phyloP scores from a whole-genome alignment of 2,329 filamentous ascomycete genomes.

The Lojkania enalia region DNA sequence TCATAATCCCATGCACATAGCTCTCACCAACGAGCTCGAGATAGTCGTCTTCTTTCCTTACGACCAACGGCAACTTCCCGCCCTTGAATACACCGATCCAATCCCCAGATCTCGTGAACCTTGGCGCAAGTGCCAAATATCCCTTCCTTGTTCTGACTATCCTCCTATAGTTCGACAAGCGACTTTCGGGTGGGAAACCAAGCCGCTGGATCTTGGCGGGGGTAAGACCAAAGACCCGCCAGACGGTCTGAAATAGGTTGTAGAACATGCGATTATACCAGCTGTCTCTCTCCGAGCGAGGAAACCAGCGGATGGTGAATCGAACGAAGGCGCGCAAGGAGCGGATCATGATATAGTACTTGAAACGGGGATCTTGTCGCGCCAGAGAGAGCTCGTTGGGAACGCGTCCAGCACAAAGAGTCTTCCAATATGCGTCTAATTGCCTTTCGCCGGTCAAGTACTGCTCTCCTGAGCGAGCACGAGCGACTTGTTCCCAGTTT shows the following conservation, averaged over 20 bases:
- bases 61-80: slow-evolving; percentile 20
- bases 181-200: slow-evolving; percentile 12
- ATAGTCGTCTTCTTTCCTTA: slow-evolving; percentile 5
- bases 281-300: slow-evolving; percentile 11
- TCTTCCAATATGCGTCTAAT: slow-evolving; percentile 20
- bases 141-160: slow-evolving; percentile 19
- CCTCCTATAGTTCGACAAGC: slow-evolving; percentile 16
- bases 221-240: slow-evolving; percentile 16
- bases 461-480: slow-evolving; percentile 1
- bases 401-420: slow-evolving; percentile 16
- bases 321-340: slow-evolving; percentile 9
- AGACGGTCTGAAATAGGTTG: slow-evolving; percentile 12
- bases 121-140: slow-evolving; percentile 20
- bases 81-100: slow-evolving; percentile 20
- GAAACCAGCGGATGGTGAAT: slow-evolving; percentile 12
- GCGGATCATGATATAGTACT: slow-evolving; percentile 18
- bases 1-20: slow-evolving; percentile 13
- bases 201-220: slow-evolving; percentile 17
- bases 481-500: slow-evolving; percentile 14
- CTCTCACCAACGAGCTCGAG: slow-evolving; percentile 6
- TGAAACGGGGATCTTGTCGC: slow-evolving; percentile 12
- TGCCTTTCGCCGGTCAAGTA: slow-evolving; percentile 14
- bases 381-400: slow-evolving; percentile 2
- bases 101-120: slow-evolving; percentile 15
- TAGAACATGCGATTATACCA: slow-evolving; percentile 16